A percentile compares a stretch with the other conserved stretches of the same genome.
These are phyloP conservation scores for Fusarium secorum DNA, from an alignment of 2,329 filamentous ascomycete genomes.

Conservation along the genomic window DNA sequence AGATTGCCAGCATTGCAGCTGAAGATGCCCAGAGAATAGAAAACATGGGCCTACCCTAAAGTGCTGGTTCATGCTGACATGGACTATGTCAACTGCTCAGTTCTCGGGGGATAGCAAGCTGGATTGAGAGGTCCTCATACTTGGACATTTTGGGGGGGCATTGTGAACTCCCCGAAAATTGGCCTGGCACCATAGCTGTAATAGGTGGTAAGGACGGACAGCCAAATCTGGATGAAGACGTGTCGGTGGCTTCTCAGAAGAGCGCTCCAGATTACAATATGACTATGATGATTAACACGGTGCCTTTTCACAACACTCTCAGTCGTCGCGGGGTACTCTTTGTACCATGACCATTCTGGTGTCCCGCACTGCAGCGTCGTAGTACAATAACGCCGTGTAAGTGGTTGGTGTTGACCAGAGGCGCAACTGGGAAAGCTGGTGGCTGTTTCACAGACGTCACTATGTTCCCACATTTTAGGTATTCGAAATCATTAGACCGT, in stretches of 20 bases:
- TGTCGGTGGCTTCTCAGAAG: background rate
- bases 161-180: background rate
- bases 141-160: background rate
- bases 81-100: background rate
- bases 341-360: background rate
- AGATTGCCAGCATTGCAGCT: background rate
- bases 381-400: background rate
- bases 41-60: background rate
- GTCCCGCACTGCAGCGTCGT: background rate
- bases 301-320: background rate
- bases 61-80: background rate
- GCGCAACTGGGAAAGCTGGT: background rate
- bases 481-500: background rate
- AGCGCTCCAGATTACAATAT: background rate
- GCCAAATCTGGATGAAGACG: background rate
- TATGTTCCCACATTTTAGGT: background rate
- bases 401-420: background rate
- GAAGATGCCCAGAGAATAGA: background rate
- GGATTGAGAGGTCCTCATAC: background rate
- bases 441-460: slow-evolving; percentile 30
- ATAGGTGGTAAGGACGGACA: background rate
- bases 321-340: background rate
- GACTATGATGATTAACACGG: background rate
- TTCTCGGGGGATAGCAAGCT: background rate
- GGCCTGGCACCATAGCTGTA: background rate